A percentile compares a stretch with the other conserved stretches of the same genome.
Evolutionary conservation across 495 filamentous ascomycete genomes (phyloP).

Genomic region (Aspergillus campestris): DNA sequence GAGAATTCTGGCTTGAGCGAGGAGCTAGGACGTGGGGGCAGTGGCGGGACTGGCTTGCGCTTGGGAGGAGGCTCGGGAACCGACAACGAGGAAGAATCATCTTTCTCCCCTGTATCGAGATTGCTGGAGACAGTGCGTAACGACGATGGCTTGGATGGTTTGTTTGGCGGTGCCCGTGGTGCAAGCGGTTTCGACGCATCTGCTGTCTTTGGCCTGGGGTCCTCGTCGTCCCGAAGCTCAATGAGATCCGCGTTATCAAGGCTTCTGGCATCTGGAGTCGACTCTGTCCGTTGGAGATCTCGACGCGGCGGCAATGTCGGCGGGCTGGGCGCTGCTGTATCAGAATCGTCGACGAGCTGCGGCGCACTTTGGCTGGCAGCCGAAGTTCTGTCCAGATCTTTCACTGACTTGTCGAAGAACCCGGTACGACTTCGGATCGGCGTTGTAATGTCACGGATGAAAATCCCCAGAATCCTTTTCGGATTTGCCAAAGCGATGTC

Average conservation of each 20-base stretch:
- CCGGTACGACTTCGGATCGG: conserved; percentile 40
- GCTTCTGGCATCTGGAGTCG: conserved; percentile 13
- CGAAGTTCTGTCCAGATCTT: conserved; percentile 16
- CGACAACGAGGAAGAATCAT: background rate
- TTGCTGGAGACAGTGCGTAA: conserved; percentile 39
- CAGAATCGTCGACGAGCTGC: conserved; percentile 20
- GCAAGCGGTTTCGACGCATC: conserved; percentile 13
- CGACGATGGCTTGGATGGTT: conserved; percentile 59
- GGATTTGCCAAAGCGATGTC: conserved; percentile 81
- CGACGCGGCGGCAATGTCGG: conserved; percentile 33
- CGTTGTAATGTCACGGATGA: conserved; percentile 92
- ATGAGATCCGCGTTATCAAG: conserved; percentile 52
- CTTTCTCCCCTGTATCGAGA: conserved; percentile 6
- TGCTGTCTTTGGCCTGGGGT: conserved; percentile 3
- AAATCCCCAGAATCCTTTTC: conserved; percentile 71
- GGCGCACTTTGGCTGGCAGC: conserved; percentile 21
- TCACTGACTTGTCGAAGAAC: conserved; percentile 70
- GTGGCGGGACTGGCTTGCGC: conserved; percentile 37
- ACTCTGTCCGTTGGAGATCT: conserved; percentile 11
- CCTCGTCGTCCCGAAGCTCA: conserved; percentile 49
- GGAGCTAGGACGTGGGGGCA: conserved; percentile 32
- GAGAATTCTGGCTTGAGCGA: conserved; percentile 15
- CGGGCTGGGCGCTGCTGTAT: conserved; percentile 17
- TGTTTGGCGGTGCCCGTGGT: conserved; percentile 41
- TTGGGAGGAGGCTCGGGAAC: conserved; percentile 16